Base-by-base conservation (phyloP, 805 yeast genomes). In the Alloascoidea africana region DNA sequence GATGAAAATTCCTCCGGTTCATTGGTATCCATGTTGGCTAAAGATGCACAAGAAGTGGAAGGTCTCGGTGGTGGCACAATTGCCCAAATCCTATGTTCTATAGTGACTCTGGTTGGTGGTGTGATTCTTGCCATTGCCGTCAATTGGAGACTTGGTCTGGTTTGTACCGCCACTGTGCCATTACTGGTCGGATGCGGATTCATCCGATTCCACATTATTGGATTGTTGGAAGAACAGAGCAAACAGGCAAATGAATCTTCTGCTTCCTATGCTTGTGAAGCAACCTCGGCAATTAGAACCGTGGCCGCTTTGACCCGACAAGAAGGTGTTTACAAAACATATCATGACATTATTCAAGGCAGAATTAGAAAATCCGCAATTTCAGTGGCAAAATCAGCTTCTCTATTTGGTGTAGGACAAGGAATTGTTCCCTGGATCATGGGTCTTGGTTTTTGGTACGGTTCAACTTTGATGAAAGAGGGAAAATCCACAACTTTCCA, bases 371-470 rank as follows among this genome's bases (percentile, higher is more conserved):
- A 14, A 18, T 55, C 62, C 2, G 44, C 56, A 5, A 27, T 34
- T 4, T 44, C 54, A 2, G 44, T 49, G 5, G 6, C 45, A 14
- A 41, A 47, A 11, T 57, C 66, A 4, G 58, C 62, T 1, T 18
- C 54, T n/a, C 40, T 59, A 33, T 62, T 49, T 35, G 64, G 59
- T 6, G 44, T 57, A 4, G 52, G 61, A 14, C 63, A 62, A 43
- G 63, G 64, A 5, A 41, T 56, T 18, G 48, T 59, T 3, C 62
- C 62, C 5, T 59, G 60, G 55, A 53, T 60, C 16, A 46, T 56
- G 41, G 66, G 60, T 2, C 50, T 62, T 3, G 58, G 58, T 8
- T 62, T 62, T 52, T 62, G 66, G 67, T 62, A 59, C 45, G 66
- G 67, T 3, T 45, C 62, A 5, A 55, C 57, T 3, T 47, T 55